Evolutionary conservation across 2,329 filamentous ascomycete genomes (phyloP).

Genomic region (Ascochyta fabae): DNA sequence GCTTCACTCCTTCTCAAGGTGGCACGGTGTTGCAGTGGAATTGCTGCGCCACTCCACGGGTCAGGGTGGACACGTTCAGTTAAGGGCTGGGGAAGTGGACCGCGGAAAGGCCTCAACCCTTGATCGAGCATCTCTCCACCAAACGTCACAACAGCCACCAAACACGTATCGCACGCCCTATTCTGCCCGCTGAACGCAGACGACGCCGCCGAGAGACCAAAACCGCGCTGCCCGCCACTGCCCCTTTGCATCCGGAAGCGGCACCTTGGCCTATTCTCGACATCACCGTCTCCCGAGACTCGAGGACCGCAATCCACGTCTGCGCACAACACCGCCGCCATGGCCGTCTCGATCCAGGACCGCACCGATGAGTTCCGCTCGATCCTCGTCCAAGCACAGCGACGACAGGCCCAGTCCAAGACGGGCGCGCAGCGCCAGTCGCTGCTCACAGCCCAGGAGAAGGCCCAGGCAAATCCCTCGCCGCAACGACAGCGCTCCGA

Average conservation of each 20-base stretch:
- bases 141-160: conserved; percentile 5
- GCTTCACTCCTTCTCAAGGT: background rate
- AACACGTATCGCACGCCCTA: background rate
- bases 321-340: conserved; percentile 41
- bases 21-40: background rate
- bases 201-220: background rate
- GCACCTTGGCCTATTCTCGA: background rate
- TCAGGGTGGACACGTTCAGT: conserved; percentile 2
- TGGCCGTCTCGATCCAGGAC: conserved; percentile 84
- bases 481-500: conserved; percentile 70
- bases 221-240: conserved; percentile 3
- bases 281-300: background rate
- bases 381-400: conserved; percentile 85
- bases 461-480: conserved; percentile 62
- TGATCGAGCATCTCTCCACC: conserved; percentile 6
- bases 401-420: conserved; percentile 77
- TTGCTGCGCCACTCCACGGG: conserved; percentile 7
- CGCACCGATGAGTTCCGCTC: conserved; percentile 94
- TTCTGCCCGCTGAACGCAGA: background rate
- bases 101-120: conserved; percentile 9
- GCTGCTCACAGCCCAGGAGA: conserved; percentile 75
- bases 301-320: background rate
- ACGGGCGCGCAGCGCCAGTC: conserved; percentile 79
- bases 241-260: conserved; percentile 13
- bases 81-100: background rate